Conservation (phyloP, 768 basidiomycete species). For the Termitomyces sp. region DNA sequence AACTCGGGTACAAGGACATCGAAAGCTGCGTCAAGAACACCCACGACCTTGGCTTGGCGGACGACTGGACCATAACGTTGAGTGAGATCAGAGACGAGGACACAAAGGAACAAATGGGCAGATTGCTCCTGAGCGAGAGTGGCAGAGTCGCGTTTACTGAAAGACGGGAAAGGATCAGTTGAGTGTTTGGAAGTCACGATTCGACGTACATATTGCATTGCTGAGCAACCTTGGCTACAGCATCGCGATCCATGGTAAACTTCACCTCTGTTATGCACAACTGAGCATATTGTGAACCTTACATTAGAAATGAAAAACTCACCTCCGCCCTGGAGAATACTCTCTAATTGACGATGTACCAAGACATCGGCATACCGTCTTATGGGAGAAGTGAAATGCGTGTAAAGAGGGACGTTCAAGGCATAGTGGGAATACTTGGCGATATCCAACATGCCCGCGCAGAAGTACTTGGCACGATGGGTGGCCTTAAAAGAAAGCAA, state of each 20-base stretch:
- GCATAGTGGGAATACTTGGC: conserved; percentile 96
- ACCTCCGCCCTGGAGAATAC: conserved; percentile 73
- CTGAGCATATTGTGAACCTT: conserved; percentile 5
- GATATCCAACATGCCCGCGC: conserved; percentile 98
- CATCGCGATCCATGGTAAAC: conserved; percentile 97
- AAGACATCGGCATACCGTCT: conserved; percentile 91
- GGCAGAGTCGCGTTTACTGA: conserved; percentile 88
- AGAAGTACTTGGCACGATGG: conserved; percentile 96
- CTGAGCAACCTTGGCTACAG: conserved; percentile 96
- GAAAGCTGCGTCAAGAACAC: conserved; percentile 96
- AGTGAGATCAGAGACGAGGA: conserved; percentile 91
- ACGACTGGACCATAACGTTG: conserved; percentile 94
- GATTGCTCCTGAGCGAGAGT: conserved; percentile 95
- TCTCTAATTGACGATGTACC: conserved; percentile 95
- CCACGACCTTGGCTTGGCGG: conserved; percentile 91
- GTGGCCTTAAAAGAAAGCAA: conserved; percentile 89
- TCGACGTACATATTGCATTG: conserved; percentile 89
- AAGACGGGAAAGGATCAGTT: conserved; percentile 1
- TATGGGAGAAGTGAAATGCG: conserved; percentile 90
- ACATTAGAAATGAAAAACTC: conserved; percentile 16
- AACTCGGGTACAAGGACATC: conserved; percentile 97
- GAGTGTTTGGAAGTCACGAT: background rate
- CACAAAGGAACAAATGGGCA: conserved; percentile 90
- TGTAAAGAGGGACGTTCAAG: conserved; percentile 87
- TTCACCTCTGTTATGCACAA: conserved; percentile 63